phyloP scores from a whole-genome alignment of 352 stramenopile species.

The Globisporangium heterothallicum region DNA sequence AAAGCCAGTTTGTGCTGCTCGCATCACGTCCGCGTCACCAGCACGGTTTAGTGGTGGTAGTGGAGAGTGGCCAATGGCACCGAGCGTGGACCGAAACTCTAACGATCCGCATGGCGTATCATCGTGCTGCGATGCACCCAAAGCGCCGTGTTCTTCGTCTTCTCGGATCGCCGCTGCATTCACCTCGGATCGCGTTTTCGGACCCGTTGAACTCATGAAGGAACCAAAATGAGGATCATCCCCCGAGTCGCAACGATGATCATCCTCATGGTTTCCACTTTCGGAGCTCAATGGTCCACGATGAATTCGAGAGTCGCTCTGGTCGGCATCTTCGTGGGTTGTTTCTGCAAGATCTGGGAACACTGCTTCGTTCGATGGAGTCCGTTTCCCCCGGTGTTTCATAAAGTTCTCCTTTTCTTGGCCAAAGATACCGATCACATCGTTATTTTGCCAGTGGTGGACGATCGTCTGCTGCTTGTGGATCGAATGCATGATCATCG shows the following conservation, averaged over 20 bases:
- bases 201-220: not conserved
- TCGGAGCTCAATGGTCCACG: too few species aligned
- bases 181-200: not conserved
- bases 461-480: slow-evolving; percentile 69
- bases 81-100: not conserved
- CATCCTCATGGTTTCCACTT: too few species aligned
- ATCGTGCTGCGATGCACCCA: not conserved
- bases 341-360: slow-evolving; percentile 4
- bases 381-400: slow-evolving; percentile 16
- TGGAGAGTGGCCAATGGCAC: not conserved
- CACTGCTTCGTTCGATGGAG: slow-evolving; percentile 4
- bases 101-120: not conserved
- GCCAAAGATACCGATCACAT: slow-evolving; percentile 49
- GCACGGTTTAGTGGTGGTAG: too few species aligned
- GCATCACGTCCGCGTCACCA: too few species aligned
- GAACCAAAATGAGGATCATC: not conserved
- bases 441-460: slow-evolving; percentile 69
- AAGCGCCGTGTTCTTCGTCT: not conserved
- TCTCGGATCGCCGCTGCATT: not conserved
- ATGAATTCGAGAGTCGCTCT: not conserved
- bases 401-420: slow-evolving; percentile 37
- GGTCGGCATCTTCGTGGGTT: slow-evolving; percentile 1
- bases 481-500: slow-evolving; percentile 73
- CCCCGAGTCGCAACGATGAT: not conserved
- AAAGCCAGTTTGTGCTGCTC: too few species aligned